A percentile compares a stretch with the other conserved stretches of the same genome.
Conservation (phyloP, 306 rosid genomes). For the Spatholobus suberectus region DNA sequence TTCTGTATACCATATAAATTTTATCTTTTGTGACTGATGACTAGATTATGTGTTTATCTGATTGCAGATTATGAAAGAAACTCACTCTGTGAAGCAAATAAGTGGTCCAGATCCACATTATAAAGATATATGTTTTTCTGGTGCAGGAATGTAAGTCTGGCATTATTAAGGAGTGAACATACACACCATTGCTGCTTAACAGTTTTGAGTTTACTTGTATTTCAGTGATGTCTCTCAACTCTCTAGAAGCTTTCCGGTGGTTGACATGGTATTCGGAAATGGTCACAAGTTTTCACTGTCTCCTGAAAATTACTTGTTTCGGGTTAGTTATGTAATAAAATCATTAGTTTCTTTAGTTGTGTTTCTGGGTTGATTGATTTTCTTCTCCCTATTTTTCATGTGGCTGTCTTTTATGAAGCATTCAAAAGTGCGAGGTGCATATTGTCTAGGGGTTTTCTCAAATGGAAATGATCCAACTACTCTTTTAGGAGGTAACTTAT, state of each 20-base stretch:
- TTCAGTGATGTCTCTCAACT: conserved; percentile 72
- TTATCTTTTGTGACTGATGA: conserved; percentile 18
- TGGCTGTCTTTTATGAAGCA: conserved; percentile 65
- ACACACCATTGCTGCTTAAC: conserved; percentile 33
- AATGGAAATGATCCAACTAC: conserved; percentile 92
- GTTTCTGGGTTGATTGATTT: conserved; percentile 32
- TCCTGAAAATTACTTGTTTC: conserved; percentile 95
- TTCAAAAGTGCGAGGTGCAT: conserved; percentile 87
- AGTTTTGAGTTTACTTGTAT: conserved; percentile 39
- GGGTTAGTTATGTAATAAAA: conserved; percentile 57
- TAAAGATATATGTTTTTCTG: conserved; percentile 80
- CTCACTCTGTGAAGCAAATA: conserved; percentile 63
- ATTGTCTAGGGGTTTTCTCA: conserved; percentile 89
- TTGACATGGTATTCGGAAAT: conserved; percentile 89
- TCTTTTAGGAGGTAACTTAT: conserved; percentile 87
- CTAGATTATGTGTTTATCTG: conserved; percentile 26
- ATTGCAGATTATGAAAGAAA: conserved; percentile 77
- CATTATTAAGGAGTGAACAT: conserved; percentile 30
- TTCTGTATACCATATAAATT: conserved; percentile 12
- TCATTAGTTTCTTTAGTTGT: conserved; percentile 29
- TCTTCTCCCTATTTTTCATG: conserved; percentile 36
- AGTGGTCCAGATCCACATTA: conserved; percentile 91
- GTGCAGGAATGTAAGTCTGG: conserved; percentile 72
- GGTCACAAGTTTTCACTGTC: conserved; percentile 78
- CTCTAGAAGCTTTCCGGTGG: conserved; percentile 74